Evolutionary conservation across 345 rosid genomes (phyloP).

Genomic region (Eucalyptus regnans): DNA sequence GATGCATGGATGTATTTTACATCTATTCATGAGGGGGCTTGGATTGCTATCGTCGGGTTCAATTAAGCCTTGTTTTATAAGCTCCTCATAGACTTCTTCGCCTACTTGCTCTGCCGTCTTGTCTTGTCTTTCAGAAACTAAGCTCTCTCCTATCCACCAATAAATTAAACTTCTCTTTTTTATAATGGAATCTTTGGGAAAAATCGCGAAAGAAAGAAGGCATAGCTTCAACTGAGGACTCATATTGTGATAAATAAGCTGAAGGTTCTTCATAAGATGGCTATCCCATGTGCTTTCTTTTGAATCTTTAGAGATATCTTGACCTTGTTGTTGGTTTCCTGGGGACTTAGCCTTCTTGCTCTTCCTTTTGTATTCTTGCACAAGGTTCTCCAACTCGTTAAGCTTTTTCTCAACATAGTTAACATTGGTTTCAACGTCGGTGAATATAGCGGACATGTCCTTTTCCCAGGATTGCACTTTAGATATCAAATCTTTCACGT

Average conservation of each 20-base stretch:
- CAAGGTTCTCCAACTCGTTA: fast-evolving
- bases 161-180: background rate
- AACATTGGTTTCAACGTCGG: background rate
- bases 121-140: background rate
- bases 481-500: background rate
- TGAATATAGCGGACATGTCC: background rate
- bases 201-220: background rate
- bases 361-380: fast-evolving
- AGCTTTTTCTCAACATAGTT: background rate
- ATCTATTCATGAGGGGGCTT: background rate
- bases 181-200: background rate
- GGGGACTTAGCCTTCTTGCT: background rate
- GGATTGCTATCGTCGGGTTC: background rate
- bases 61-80: background rate
- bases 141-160: constrained; percentile 10
- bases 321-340: fast-evolving
- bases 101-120: constrained; percentile 1
- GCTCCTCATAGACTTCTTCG: background rate
- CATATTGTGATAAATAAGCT: background rate
- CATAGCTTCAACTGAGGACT: background rate
- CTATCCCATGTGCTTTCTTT: background rate
- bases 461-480: background rate
- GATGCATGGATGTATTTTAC: background rate
- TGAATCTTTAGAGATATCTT: background rate
- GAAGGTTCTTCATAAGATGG: background rate